phyloP scores from a whole-genome alignment of 345 rosid species.

The Corchorus olitorius region DNA sequence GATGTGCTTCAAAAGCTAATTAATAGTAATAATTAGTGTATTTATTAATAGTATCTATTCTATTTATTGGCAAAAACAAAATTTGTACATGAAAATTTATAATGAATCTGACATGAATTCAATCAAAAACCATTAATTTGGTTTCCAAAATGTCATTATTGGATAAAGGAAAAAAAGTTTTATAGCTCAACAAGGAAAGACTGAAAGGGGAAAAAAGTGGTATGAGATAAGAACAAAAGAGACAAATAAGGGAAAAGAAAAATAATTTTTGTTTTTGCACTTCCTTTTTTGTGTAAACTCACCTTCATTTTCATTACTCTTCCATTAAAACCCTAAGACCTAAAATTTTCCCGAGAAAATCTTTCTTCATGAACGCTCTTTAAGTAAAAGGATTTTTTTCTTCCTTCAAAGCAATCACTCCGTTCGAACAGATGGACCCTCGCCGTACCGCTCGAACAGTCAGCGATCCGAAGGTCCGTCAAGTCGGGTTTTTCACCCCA shows the following conservation, averaged over 20 bases:
- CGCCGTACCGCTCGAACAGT: conserved; percentile 75
- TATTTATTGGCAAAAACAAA: too few relatives aligned
- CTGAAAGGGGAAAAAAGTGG: neutral
- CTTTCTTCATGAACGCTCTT: conserved; percentile 4
- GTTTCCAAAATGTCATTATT: too few relatives aligned
- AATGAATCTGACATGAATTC: too few relatives aligned
- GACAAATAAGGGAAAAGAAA: neutral
- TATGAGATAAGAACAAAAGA: neutral
- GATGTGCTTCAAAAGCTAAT: too few relatives aligned
- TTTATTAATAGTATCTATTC: too few relatives aligned
- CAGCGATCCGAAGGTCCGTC: conserved; percentile 85
- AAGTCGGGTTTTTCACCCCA: conserved; percentile 79
- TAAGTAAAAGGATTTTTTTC: neutral
- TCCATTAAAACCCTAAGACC: conserved; percentile 9
- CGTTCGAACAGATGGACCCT: conserved; percentile 53
- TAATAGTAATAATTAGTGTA: too few relatives aligned
- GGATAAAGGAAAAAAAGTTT: neutral
- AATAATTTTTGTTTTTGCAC: neutral
- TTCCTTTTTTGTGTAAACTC: neutral
- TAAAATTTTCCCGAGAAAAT: conserved; percentile 9
- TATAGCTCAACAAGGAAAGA: neutral
- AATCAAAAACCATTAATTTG: neutral
- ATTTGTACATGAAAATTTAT: too few relatives aligned
- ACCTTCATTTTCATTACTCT: neutral
- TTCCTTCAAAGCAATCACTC: conserved; percentile 21